A percentile compares a stretch with the other conserved stretches of the same genome.
Evolutionary conservation across 169 alveolate species (phyloP).

Genomic region (Plasmodium relictum): DNA sequence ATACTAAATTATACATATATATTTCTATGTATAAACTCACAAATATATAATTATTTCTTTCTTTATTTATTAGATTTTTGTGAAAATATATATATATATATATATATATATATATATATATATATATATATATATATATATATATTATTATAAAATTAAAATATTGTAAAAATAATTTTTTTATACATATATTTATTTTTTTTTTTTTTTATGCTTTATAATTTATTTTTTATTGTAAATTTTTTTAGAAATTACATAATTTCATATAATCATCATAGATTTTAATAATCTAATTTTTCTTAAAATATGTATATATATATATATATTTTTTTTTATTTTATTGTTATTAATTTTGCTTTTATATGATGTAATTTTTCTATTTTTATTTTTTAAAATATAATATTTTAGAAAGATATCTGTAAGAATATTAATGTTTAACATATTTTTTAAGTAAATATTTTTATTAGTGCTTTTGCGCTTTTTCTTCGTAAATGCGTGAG

Average conservation of each 20-base stretch:
- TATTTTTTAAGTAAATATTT: slow-evolving; percentile 51
- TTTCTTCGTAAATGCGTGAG: neutral
- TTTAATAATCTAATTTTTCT: slow-evolving; percentile 15
- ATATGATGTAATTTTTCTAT: slow-evolving; percentile 42
- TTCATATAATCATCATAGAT: slow-evolving; percentile 22
- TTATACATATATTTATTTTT: slow-evolving; percentile 16
- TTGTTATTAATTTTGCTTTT: slow-evolving; percentile 67
- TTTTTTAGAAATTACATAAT: slow-evolving; percentile 37
- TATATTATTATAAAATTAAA: slow-evolving; percentile 14
- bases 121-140: slow-evolving; percentile 1
- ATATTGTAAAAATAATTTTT: slow-evolving; percentile 1
- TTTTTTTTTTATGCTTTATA: slow-evolving; percentile 22
- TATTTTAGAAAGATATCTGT: slow-evolving; percentile 34
- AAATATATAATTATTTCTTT: neutral
- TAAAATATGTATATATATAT: slow-evolving; percentile 27
- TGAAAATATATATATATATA: slow-evolving; percentile 2
- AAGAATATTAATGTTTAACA: slow-evolving; percentile 10
- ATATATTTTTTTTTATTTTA: slow-evolving; percentile 18
- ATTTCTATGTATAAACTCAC: neutral
- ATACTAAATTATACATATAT: neutral
- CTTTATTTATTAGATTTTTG: neutral
- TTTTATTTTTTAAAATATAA: slow-evolving; percentile 26
- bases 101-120: neutral
- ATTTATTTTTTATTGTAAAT: slow-evolving; percentile 53
- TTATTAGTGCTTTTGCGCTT: slow-evolving; percentile 9